Evolutionary conservation across 2,329 filamentous ascomycete genomes (phyloP), one percentile per base, ranked within the genome.

Genomic region (Pseudogymnoascus destructans): DNA sequence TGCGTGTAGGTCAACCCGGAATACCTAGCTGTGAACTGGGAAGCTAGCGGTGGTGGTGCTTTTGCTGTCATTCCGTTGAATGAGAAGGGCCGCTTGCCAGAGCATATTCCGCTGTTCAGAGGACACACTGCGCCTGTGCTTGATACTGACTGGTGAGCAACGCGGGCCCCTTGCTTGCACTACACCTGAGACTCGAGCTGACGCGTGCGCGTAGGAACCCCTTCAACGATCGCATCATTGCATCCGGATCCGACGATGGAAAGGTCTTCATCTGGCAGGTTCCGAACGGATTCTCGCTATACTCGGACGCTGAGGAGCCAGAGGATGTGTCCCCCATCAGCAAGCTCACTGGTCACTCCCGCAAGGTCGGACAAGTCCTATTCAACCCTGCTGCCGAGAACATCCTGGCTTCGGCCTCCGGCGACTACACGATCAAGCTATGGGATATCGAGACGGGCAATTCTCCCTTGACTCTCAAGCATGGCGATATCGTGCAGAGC

Each of bases 201-300:
- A 71, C 60, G n/a, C 30, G 40, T 25, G 30, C 15, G 17, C 40
- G n/a, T 25, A 93, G 89, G 89, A 92, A 90, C 72, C 93, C 93
- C 19, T 97, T 97, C 77, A 90, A 98, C 75, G 92, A 98, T 72
- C 85, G 82, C 61, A 74, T 98, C 66, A 84, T 98, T 69, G 89
- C 92, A 15, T 98, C 93, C 55, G 91, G 87, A 60, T 95, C 92
- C 57, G 93, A 98, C 70, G 93, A 98, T 73, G 92, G 87, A 71
- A 97, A 95, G 79, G 86, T 97, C 66, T 95, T 95, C 70, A 79
- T 98, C 68, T 98, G 93, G 92, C 81, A 91, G 75, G 92, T 98
- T 38, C 93, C 93, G 8, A 78, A 95, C 65, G 81, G 81, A 72
- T 97, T 97, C 71, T 86, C 86, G 2, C 78, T 97, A 61, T 81